A percentile compares a stretch with the other conserved stretches of the same genome.
Conservation (phyloP, 2,329 filamentous ascomycete species). For the Xylaria polymorpha region DNA sequence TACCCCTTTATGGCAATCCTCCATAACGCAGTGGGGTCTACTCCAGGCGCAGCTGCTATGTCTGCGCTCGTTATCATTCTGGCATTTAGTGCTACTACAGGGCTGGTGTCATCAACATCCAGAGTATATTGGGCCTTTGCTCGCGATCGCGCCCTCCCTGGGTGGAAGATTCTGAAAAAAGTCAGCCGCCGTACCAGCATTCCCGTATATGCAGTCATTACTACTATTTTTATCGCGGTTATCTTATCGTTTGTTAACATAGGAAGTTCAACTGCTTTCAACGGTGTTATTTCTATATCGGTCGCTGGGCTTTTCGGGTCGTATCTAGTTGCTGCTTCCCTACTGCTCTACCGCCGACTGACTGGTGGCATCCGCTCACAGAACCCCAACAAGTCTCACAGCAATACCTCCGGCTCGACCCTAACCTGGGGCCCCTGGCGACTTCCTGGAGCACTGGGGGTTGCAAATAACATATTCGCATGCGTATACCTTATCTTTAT, state of each 20-base stretch:
- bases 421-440: conserved; percentile 41
- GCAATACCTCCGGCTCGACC: neutral
- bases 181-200: conserved; percentile 36
- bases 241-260: conserved; percentile 39
- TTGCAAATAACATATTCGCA: conserved; percentile 38
- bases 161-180: conserved; percentile 31
- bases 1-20: conserved; percentile 71
- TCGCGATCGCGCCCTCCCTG: conserved; percentile 38
- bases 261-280: conserved; percentile 36
- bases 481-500: conserved; percentile 38
- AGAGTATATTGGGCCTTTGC: conserved; percentile 66
- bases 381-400: conserved; percentile 5
- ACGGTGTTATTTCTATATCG: conserved; percentile 39
- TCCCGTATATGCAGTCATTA: conserved; percentile 33
- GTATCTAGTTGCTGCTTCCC: conserved; percentile 17
- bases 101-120: conserved; percentile 68
- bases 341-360: conserved; percentile 3
- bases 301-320: conserved; percentile 37
- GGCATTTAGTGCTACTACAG: conserved; percentile 60
- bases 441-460: conserved; percentile 34
- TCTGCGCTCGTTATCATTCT: conserved; percentile 60
- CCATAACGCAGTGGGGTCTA: conserved; percentile 59
- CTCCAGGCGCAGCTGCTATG: conserved; percentile 62
- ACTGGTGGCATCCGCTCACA: conserved; percentile 2
- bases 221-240: conserved; percentile 19